These are phyloP conservation scores for Neonectria sp. DNA, from an alignment of 2,329 filamentous ascomycete species.

Conservation along the genomic window DNA sequence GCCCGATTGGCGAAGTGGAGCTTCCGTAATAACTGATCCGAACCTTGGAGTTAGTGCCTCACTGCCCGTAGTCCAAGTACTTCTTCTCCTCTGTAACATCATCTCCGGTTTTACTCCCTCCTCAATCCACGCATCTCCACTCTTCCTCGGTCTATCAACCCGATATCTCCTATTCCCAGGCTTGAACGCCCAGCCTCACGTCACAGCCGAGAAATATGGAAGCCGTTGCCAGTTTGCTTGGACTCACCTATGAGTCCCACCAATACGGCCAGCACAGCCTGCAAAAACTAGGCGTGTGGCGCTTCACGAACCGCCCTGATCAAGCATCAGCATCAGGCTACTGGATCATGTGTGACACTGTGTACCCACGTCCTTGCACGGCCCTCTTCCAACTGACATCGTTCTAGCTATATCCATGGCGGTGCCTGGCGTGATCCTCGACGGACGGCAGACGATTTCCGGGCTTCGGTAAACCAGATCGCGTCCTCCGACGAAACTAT, in stretches of 20 bases:
- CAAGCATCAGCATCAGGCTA: constrained; percentile 40
- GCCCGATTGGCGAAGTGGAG: constrained; percentile 37
- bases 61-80: background rate
- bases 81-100: background rate
- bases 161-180: constrained; percentile 29
- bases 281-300: constrained; percentile 64
- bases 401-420: constrained; percentile 70
- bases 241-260: constrained; percentile 53
- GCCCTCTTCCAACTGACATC: constrained; percentile 24
- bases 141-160: constrained; percentile 5
- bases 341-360: constrained; percentile 56
- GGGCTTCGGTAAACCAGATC: constrained; percentile 61
- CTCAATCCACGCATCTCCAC: constrained; percentile 23
- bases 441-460: constrained; percentile 62
- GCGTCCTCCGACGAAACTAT: constrained; percentile 48
- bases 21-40: constrained; percentile 19
- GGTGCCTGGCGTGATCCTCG: constrained; percentile 75
- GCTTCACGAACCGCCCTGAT: constrained; percentile 42
- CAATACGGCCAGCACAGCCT: constrained; percentile 58
- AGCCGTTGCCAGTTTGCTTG: constrained; percentile 37
- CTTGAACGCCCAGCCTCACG: constrained; percentile 23
- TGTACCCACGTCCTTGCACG: constrained; percentile 16
- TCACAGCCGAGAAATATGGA: constrained; percentile 36
- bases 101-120: constrained; percentile 1
- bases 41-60: background rate